Conservation (phyloP, 305 asterid genomes). For the Galium porrigens region DNA sequence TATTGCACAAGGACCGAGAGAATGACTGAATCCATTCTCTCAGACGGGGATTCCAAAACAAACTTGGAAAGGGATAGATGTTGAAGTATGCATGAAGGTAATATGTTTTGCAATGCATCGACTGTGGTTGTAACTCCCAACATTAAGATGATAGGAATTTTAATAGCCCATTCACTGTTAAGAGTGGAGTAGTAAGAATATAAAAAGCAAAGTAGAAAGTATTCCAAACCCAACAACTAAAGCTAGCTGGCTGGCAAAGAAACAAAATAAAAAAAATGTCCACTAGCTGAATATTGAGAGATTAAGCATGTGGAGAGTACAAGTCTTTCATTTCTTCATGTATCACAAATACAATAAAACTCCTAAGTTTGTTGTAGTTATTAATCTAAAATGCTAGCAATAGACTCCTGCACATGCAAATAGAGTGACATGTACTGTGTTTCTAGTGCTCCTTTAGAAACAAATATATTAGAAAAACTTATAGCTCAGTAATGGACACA, state of each 20-base stretch:
- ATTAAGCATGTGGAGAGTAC: not conserved
- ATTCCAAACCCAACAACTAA: slow-evolving; percentile 15
- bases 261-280: not conserved
- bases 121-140: slow-evolving; percentile 73
- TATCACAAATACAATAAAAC: not conserved
- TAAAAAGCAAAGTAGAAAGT: slow-evolving; percentile 4
- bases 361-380: not conserved
- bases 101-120: slow-evolving; percentile 46
- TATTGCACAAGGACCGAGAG: slow-evolving; percentile 56
- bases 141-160: slow-evolving; percentile 60
- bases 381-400: not conserved
- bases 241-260: not conserved
- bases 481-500: not conserved
- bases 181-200: slow-evolving; percentile 20
- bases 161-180: slow-evolving; percentile 77
- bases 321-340: not conserved
- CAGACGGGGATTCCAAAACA: slow-evolving; percentile 57
- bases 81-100: slow-evolving; percentile 46
- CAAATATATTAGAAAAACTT: not conserved
- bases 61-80: slow-evolving; percentile 44
- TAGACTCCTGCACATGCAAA: not conserved
- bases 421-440: not conserved
- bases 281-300: not conserved
- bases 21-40: slow-evolving; percentile 67
- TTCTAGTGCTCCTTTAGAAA: not conserved